These are phyloP conservation scores for Pleurotus salmoneostramineus DNA, from an alignment of 768 basidiomycete species.

Conservation along the genomic window DNA sequence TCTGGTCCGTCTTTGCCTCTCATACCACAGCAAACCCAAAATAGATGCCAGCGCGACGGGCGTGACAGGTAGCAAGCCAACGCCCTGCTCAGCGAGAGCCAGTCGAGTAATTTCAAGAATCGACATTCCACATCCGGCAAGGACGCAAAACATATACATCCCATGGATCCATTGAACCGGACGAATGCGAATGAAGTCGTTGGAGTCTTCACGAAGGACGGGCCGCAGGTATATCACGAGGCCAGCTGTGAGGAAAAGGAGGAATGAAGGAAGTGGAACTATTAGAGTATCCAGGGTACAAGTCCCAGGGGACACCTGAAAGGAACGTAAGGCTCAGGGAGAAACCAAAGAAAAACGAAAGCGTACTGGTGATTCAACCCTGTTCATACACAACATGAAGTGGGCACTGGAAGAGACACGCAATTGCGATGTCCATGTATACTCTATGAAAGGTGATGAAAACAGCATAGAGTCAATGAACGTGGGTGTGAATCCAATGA, in stretches of 20 bases:
- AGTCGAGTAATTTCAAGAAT: slow-evolving; percentile 24
- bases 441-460: neutral
- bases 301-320: neutral
- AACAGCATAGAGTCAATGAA: too few species aligned
- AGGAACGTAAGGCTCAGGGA: neutral
- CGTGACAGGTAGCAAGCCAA: slow-evolving; percentile 23
- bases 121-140: slow-evolving; percentile 21
- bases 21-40: slow-evolving; percentile 14
- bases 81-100: slow-evolving; percentile 19
- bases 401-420: neutral
- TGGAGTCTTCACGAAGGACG: neutral
- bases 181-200: neutral
- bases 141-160: slow-evolving; percentile 20
- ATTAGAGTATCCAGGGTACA: slow-evolving; percentile 22
- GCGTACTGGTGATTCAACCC: neutral
- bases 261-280: slow-evolving; percentile 23
- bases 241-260: slow-evolving; percentile 15
- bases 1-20: slow-evolving; percentile 14
- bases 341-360: neutral
- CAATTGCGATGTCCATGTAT: neutral
- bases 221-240: slow-evolving; percentile 3
- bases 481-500: too few species aligned
- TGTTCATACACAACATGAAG: neutral
- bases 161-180: slow-evolving; percentile 18
- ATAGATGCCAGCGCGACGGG: slow-evolving; percentile 16